These are phyloP conservation scores for Metarhizium anisopliae DNA, from an alignment of 2,329 filamentous ascomycete species.

Conservation along the genomic window DNA sequence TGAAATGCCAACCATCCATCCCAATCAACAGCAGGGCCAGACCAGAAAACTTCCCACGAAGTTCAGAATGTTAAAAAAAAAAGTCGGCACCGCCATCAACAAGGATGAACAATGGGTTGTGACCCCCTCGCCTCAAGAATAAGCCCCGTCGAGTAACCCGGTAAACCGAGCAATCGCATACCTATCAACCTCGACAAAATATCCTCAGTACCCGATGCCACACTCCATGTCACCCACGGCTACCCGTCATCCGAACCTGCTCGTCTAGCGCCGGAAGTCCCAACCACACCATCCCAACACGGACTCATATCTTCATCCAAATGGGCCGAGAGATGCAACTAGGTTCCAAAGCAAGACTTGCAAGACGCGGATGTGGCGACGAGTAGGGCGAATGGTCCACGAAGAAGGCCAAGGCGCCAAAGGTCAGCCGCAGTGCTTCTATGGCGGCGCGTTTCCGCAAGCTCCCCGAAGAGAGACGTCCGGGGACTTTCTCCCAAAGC, in stretches of 20 bases:
- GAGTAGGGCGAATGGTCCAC: conserved; percentile 28
- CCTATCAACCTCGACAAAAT: conserved; percentile 94
- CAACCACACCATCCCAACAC: conserved; percentile 18
- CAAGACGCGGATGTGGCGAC: conserved; percentile 33
- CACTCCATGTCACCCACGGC: conserved; percentile 38
- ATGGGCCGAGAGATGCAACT: conserved; percentile 34
- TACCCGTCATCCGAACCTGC: conserved; percentile 29
- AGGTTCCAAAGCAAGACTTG: conserved; percentile 17
- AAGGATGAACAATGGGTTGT: conserved; percentile 8
- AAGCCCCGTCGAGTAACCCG: conserved; percentile 99
- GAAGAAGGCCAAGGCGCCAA: conserved; percentile 46
- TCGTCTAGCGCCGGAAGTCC: conserved; percentile 6
- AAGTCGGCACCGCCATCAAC: conserved; percentile 10
- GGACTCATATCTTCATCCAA: conserved; percentile 91
- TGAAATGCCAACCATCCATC: conserved; percentile 46
- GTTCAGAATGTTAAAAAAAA: conserved; percentile 25
- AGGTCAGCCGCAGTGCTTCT: conserved; percentile 95
- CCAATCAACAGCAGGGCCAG: conserved; percentile 8
- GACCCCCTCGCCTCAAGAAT: conserved; percentile 97
- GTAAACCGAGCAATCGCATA: conserved; percentile 82
- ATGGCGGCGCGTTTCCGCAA: conserved; percentile 99
- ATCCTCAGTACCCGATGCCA: conserved; percentile 42
- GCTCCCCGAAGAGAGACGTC: conserved; percentile 52
- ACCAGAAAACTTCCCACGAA: conserved; percentile 33
- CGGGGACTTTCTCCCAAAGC: conserved; percentile 99